Conservation (phyloP, 768 basidiomycete genomes). For the Phanerochaete sordida region DNA sequence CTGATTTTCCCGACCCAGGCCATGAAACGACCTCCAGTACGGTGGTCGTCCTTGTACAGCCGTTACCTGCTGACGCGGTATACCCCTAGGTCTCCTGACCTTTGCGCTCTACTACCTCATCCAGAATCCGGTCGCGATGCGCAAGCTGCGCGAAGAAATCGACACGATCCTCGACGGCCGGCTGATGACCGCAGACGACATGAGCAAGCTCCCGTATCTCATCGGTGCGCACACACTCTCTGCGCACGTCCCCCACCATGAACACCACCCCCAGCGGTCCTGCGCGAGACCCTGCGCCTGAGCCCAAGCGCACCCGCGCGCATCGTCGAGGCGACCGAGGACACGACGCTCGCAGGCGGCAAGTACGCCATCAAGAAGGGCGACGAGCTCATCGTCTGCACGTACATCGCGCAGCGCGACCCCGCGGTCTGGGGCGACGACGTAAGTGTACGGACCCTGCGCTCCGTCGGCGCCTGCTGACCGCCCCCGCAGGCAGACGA, state of each 20-base stretch:
- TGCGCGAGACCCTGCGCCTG: conserved; percentile 34
- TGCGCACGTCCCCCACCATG: not conserved
- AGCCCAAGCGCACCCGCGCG: conserved; percentile 34
- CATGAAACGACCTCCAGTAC: conserved; percentile 38
- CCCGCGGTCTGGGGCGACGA: conserved; percentile 47
- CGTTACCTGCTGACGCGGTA: no score
- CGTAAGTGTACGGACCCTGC: conserved; percentile 26
- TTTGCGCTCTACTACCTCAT: conserved; percentile 45
- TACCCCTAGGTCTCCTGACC: conserved; percentile 35
- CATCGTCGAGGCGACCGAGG: conserved; percentile 28
- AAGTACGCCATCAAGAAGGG: conserved; percentile 32
- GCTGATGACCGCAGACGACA: conserved; percentile 35
- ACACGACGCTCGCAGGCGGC: conserved; percentile 33
- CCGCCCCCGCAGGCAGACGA: conserved; percentile 26
- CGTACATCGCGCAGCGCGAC: conserved; percentile 33
- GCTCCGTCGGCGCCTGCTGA: not conserved
- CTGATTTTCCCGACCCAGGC: conserved; percentile 13
- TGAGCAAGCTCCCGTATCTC: conserved; percentile 41
- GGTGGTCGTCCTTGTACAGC: no score
- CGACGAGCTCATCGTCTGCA: not conserved
- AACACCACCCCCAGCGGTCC: conserved; percentile 25
- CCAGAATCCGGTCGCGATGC: conserved; percentile 37
- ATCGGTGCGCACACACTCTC: conserved; percentile 26
- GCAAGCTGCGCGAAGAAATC: conserved; percentile 45
- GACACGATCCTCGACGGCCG: conserved; percentile 42